Evolutionary conservation across 164 flowering plant species (phyloP).

Genomic region (Umbellularia californica): DNA sequence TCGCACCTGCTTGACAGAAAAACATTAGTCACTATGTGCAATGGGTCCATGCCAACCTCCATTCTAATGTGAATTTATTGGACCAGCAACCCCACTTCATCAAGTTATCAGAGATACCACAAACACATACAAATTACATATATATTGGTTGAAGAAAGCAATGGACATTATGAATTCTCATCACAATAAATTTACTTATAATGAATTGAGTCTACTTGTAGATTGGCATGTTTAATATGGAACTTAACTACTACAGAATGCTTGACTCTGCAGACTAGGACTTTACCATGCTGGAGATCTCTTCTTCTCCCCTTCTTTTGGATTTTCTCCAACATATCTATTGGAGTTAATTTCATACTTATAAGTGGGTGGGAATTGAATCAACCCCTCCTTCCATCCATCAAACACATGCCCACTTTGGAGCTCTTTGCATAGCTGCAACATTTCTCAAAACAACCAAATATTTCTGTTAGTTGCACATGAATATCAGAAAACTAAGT

Average conservation of each 20-base stretch:
- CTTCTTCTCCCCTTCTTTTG: constrained; percentile 92
- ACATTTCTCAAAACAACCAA: background rate
- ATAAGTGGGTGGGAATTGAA: constrained; percentile 93
- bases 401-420: constrained; percentile 73
- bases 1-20: constrained; percentile 71
- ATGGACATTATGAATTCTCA: background rate
- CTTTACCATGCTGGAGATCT: constrained; percentile 96
- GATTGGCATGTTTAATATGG: no score
- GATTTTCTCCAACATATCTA: constrained; percentile 72
- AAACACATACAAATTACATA: background rate
- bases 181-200: background rate
- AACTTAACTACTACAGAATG: background rate
- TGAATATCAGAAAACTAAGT: background rate
- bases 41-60: no score
- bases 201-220: no score
- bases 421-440: constrained; percentile 78
- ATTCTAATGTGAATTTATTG: background rate
- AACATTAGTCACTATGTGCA: background rate
- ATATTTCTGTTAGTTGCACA: background rate
- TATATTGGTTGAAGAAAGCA: background rate
- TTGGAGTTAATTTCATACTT: constrained; percentile 80
- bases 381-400: constrained; percentile 94
- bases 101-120: no score
- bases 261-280: background rate
- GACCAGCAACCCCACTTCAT: no score